Base-by-base conservation (phyloP, 495 filamentous ascomycete genomes). In the Bathelium albidoporum region DNA sequence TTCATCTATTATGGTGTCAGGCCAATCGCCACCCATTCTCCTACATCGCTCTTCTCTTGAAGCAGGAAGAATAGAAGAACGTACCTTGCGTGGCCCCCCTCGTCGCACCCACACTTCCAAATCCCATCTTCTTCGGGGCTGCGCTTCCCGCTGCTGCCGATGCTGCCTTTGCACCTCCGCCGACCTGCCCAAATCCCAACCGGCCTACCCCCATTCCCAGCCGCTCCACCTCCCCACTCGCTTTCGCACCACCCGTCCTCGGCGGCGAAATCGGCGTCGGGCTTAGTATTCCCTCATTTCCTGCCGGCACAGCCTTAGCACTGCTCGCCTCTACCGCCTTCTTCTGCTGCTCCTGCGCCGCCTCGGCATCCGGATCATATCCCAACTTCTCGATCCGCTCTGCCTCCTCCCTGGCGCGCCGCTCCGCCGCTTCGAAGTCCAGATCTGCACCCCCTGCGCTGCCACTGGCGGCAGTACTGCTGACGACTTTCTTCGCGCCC, bases 401-500 rank as follows among this genome's bases (percentile, higher is more conserved):
- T 1, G 95, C 94, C 74, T 98, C 94, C 73, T 97, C 94, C 74
- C 91, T 95, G 34, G 94, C 94, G 76, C 95, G 96, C 69, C 88
- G 89, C 79, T 98, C 94, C 0, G 92, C 94, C 72, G 91, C 94
- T 59, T 98, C 95, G 68, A 98, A 98, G 77, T 98, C 94, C 63
- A 98, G 88, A 2, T 55, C 49, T 0, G 5, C 49, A 1, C 49
- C 49, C 2, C 49, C 49, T 10, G 5, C 49, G 2, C 49, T 29
- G 24, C 49, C 49, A 28, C 20, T 24, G 2, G 78, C 77, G 14
- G 34, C 5, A 64, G 92, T 90, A 36, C 80, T 83, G 22, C 75
- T 77, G n/a, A 75, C 78, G 52, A 94, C 79, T 79, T 96, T 97
- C 83, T 96, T 96, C 20, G 87, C 93, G 31, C 92, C 94, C 28